phyloP scores from a whole-genome alignment of 1,284 basidiomycete genomes.

The Malassezia obtusa region DNA sequence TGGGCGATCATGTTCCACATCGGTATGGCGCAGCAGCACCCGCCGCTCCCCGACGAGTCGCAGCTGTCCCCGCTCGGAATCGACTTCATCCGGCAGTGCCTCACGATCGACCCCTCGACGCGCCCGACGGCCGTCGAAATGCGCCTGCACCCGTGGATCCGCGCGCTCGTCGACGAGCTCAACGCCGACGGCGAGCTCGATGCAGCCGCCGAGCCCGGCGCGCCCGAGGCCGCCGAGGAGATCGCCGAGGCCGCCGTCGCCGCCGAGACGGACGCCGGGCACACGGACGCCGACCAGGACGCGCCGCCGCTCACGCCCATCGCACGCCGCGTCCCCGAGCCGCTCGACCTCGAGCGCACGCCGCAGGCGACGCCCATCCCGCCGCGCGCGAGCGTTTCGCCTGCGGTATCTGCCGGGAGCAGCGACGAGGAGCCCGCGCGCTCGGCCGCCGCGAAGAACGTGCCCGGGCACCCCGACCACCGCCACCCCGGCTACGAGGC shows the following conservation, averaged over 20 bases:
- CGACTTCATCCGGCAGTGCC: constrained; percentile 82
- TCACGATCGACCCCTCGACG: constrained; percentile 74
- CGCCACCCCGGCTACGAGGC: constrained; percentile 26
- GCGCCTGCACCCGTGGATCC: constrained; percentile 80
- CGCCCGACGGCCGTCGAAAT: constrained; percentile 79
- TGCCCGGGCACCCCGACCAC: constrained; percentile 8
- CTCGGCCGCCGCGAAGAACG: too few relatives aligned
- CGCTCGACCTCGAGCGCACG: too few relatives aligned
- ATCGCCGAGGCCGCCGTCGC: background rate
- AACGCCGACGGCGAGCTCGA: constrained; percentile 24
- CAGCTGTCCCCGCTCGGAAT: constrained; percentile 84
- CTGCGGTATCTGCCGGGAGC: too few relatives aligned
- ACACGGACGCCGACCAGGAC: background rate
- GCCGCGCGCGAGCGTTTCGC: too few relatives aligned
- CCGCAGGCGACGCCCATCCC: too few relatives aligned
- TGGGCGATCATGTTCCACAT: constrained; percentile 99
- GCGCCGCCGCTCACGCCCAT: background rate
- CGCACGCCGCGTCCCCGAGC: background rate
- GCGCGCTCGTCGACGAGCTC: constrained; percentile 40
- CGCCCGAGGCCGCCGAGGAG: background rate
- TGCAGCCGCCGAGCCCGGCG: background rate
- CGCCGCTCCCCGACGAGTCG: constrained; percentile 79
- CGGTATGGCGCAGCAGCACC: constrained; percentile 90
- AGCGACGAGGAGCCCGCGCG: too few relatives aligned
- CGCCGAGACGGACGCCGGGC: background rate